A percentile compares a stretch with the other conserved stretches of the same genome.
Evolutionary conservation across 1,284 basidiomycete species (phyloP).

Genomic region (Ustilago hordei): DNA sequence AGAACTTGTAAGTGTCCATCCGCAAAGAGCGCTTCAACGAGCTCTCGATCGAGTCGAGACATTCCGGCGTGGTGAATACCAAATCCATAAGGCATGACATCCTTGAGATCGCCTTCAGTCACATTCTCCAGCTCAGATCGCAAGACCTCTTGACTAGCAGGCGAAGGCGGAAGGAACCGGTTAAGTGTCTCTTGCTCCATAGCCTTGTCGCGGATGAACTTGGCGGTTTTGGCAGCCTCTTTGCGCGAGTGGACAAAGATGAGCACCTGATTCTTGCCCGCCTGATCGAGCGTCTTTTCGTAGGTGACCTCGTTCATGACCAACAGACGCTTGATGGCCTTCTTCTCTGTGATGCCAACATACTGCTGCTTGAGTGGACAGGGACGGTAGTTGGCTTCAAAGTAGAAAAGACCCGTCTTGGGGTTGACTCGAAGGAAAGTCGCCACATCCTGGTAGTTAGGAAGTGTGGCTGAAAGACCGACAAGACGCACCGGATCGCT

Average conservation of each 20-base stretch:
- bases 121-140: slow-evolving; percentile 82
- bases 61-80: slow-evolving; percentile 99
- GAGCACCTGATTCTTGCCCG: slow-evolving; percentile 72
- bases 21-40: slow-evolving; percentile 94
- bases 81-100: slow-evolving; percentile 94
- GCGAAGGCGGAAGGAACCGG: slow-evolving; percentile 78
- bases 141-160: slow-evolving; percentile 61
- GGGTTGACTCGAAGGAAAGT: slow-evolving; percentile 96
- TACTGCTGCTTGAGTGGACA: slow-evolving; percentile 97
- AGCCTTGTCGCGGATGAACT: slow-evolving; percentile 92
- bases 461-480: slow-evolving; percentile 94
- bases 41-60: slow-evolving; percentile 89
- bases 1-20: slow-evolving; percentile 94
- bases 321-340: slow-evolving; percentile 97
- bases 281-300: slow-evolving; percentile 77
- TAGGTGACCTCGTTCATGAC: slow-evolving; percentile 99
- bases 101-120: slow-evolving; percentile 85
- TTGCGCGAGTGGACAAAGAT: slow-evolving; percentile 99
- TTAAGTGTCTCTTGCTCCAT: slow-evolving; percentile 96
- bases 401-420: slow-evolving; percentile 94
- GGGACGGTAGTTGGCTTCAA: slow-evolving; percentile 89
- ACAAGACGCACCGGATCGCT: slow-evolving; percentile 90
- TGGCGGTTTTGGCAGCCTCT: slow-evolving; percentile 97
- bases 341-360: slow-evolving; percentile 98
- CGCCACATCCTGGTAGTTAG: slow-evolving; percentile 99